Evolutionary conservation across 192 early-diverging fungal genomes (phyloP).

Genomic region (Phycomyces nitens): DNA sequence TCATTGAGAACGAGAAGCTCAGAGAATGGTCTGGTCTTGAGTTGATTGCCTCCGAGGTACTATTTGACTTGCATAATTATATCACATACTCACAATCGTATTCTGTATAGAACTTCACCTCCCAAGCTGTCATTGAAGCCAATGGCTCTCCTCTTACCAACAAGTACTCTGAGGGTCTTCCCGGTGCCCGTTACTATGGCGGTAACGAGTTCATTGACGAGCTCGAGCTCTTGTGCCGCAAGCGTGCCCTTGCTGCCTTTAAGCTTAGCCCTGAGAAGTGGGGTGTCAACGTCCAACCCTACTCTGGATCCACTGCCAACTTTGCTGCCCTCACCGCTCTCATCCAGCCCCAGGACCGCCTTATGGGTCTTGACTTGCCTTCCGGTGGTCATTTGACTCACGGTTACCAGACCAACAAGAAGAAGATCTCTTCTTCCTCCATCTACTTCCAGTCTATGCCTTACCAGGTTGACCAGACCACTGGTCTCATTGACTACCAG

Average conservation of each 20-base stretch:
- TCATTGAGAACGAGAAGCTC: conserved; percentile 97
- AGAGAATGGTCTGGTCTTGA: conserved; percentile 97
- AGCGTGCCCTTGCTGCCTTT: conserved; percentile 94
- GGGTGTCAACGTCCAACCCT: conserved; percentile 99
- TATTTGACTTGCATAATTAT: too few species aligned
- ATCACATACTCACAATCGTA: not conserved
- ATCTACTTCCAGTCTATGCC: conserved; percentile 99
- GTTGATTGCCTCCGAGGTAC: conserved; percentile 96
- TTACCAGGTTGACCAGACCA: conserved; percentile 88
- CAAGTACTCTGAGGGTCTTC: conserved; percentile 99
- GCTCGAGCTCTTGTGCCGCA: conserved; percentile 93
- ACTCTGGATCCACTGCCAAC: conserved; percentile 99
- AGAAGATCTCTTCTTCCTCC: conserved; percentile 99
- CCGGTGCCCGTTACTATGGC: conserved; percentile 98
- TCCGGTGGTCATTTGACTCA: conserved; percentile 99
- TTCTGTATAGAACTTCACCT: conserved; percentile 90
- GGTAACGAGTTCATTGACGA: conserved; percentile 98
- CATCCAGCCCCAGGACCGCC: conserved; percentile 92
- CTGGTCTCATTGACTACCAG: conserved; percentile 94
- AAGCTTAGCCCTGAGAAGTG: conserved; percentile 83
- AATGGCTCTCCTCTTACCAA: conserved; percentile 99
- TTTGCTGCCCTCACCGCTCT: conserved; percentile 96
- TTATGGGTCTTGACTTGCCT: conserved; percentile 99
- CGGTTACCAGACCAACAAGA: conserved; percentile 99
- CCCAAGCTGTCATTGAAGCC: conserved; percentile 99